Conservation (phyloP, 106 monocot genomes). For the Chionographis japonica region DNA sequence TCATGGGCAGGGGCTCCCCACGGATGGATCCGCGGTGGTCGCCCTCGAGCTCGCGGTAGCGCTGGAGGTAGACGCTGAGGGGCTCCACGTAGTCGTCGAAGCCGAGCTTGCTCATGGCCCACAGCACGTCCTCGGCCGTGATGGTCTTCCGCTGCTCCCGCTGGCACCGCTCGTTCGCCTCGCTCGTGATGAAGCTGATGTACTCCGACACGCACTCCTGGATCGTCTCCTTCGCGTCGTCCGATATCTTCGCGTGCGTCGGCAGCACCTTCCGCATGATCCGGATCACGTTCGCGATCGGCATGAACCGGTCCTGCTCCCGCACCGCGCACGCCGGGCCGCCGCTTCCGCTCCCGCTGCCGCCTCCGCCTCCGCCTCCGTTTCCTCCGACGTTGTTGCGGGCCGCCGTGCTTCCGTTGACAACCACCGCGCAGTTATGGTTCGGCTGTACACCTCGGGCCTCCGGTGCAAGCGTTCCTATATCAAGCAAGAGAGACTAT, state of each 20-base stretch:
- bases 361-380: not conserved
- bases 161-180: conserved; percentile 18
- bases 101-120: conserved; percentile 15
- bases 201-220: conserved; percentile 23
- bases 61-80: conserved; percentile 14
- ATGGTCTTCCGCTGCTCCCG: conserved; percentile 24
- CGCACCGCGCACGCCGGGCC: not conserved
- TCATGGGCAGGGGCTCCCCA: too few species aligned
- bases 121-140: conserved; percentile 18
- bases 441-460: too few species aligned
- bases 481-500: too few species aligned
- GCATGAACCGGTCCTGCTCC: conserved; percentile 16
- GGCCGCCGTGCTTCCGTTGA: too few species aligned
- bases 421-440: too few species aligned
- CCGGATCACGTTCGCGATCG: conserved; percentile 21
- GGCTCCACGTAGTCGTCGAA: conserved; percentile 20
- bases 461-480: too few species aligned
- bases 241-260: conserved; percentile 18
- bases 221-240: conserved; percentile 18
- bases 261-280: conserved; percentile 22
- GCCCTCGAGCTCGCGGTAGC: conserved; percentile 14
- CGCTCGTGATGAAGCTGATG: conserved; percentile 23
- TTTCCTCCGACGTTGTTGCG: too few species aligned
- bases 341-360: not conserved
- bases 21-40: not conserved